Percentiles rank a stretch among this genome's conserved stretches.
Evolutionary conservation across 1,139 yeast genomes (phyloP).

Genomic region (Yamadazyma spencermartinsiae): DNA sequence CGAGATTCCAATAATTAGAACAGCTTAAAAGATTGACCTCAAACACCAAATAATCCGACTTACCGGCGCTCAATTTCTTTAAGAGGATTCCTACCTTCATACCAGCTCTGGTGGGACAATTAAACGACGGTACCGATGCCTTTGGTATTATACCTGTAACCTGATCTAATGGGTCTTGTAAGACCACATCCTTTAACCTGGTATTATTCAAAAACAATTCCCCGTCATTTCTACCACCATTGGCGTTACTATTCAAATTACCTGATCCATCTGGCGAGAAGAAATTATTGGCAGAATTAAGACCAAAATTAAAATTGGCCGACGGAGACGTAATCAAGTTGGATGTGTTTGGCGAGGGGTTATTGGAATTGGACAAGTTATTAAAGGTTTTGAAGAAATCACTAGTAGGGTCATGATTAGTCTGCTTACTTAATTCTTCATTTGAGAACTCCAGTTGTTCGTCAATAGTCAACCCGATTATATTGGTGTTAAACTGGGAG

Average conservation of each 20-base stretch:
- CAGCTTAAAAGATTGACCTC: slow-evolving; percentile 72
- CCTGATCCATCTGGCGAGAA: slow-evolving; percentile 34
- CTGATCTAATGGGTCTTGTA: slow-evolving; percentile 55
- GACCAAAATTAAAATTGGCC: slow-evolving; percentile 18
- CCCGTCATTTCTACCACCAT: not conserved
- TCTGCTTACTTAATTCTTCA: slow-evolving; percentile 3
- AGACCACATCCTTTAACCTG: slow-evolving; percentile 31
- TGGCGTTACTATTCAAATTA: slow-evolving; percentile 3
- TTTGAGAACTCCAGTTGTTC: slow-evolving; percentile 3
- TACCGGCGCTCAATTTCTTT: slow-evolving; percentile 25
- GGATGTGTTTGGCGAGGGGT: slow-evolving; percentile 24
- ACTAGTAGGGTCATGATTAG: slow-evolving; percentile 9
- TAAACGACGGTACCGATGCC: slow-evolving; percentile 62
- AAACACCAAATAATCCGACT: slow-evolving; percentile 33
- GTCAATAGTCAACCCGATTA: not conserved
- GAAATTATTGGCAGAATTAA: slow-evolving; percentile 15
- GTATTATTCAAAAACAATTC: slow-evolving; percentile 1
- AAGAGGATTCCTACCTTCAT: slow-evolving; percentile 71
- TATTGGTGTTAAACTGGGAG: slow-evolving; percentile 2
- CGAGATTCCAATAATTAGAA: slow-evolving; percentile 59
- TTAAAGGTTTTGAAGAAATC: slow-evolving; percentile 19
- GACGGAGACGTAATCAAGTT: slow-evolving; percentile 39
- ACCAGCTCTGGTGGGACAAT: slow-evolving; percentile 70
- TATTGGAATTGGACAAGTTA: slow-evolving; percentile 21
- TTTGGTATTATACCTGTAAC: slow-evolving; percentile 65